A percentile compares a stretch with the other conserved stretches of the same genome.
Evolutionary conservation across 768 basidiomycete species (phyloP).

Genomic region (Leucosporidium scottii): DNA sequence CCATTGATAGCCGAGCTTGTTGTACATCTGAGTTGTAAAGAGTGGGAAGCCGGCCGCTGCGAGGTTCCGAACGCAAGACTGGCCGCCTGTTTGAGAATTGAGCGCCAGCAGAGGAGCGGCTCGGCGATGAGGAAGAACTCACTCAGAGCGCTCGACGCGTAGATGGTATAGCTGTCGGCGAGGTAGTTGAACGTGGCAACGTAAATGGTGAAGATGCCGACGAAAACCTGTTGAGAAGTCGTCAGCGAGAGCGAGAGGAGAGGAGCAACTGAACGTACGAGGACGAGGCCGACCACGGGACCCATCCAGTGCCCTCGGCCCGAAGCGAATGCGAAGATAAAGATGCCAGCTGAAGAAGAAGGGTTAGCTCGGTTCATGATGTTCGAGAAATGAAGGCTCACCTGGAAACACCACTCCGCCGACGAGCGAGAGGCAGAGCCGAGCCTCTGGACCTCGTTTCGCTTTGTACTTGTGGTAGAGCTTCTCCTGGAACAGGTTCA

Average conservation of each 20-base stretch:
- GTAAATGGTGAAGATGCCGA: constrained; percentile 4
- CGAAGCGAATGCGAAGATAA: constrained; percentile 42
- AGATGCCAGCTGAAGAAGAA: too few species aligned
- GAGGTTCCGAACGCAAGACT: constrained; percentile 41
- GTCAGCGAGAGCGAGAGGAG: too few species aligned
- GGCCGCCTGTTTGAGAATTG: constrained; percentile 22
- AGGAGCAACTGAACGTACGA: too few species aligned
- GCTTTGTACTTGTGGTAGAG: constrained; percentile 12
- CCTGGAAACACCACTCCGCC: neutral
- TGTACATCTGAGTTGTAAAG: constrained; percentile 55
- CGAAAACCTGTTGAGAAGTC: too few species aligned
- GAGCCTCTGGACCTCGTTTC: constrained; percentile 23
- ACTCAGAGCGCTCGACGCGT: constrained; percentile 39
- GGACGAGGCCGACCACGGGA: constrained; percentile 39
- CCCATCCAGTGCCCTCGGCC: constrained; percentile 41
- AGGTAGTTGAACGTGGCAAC: constrained; percentile 24
- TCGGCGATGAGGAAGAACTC: neutral
- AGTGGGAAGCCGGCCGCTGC: constrained; percentile 53
- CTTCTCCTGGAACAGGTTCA: constrained; percentile 14
- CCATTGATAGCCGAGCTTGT: constrained; percentile 49
- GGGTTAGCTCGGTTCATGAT: too few species aligned
- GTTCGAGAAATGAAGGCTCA: too few species aligned
- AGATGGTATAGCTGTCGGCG: constrained; percentile 41
- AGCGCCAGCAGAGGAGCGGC: neutral
- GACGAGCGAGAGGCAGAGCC: constrained; percentile 19